A percentile compares a stretch with the other conserved stretches of the same genome.
These are phyloP conservation scores for Stagonosporopsis chrysanthemi DNA, from an alignment of 2,329 filamentous ascomycete species.

Conservation along the genomic window DNA sequence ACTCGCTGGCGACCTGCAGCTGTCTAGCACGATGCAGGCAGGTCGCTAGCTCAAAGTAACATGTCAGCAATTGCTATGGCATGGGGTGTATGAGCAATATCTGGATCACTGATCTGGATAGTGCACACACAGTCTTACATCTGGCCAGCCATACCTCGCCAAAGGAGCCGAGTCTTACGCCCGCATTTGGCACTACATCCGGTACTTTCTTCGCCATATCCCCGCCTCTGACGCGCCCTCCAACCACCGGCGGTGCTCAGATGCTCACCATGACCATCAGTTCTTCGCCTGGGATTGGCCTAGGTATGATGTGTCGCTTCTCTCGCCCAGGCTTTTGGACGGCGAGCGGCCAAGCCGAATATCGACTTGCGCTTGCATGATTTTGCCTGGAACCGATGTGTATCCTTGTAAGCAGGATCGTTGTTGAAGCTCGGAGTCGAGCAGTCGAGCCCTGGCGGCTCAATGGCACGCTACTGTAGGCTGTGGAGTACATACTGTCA, in stretches of 20 bases:
- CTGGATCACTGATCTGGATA: conserved; percentile 29
- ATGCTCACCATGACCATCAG: conserved; percentile 30
- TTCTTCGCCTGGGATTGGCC: conserved; percentile 22
- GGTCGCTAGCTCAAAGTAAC: conserved; percentile 36
- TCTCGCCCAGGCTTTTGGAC: conserved; percentile 25
- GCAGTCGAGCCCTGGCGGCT: conserved; percentile 29
- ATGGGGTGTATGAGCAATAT: conserved; percentile 25
- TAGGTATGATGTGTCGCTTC: conserved; percentile 31
- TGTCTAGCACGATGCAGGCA: conserved; percentile 24
- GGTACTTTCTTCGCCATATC: conserved; percentile 25
- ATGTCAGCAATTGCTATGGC: conserved; percentile 39
- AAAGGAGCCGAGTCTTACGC: conserved; percentile 35
- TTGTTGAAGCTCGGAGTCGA: conserved; percentile 34
- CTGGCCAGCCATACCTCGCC: conserved; percentile 26
- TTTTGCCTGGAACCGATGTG: conserved; percentile 31
- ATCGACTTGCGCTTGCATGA: conserved; percentile 33
- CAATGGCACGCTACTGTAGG: conserved; percentile 31
- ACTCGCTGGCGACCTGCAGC: conserved; percentile 29
- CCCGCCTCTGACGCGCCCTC: conserved; percentile 33
- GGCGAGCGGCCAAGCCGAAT: conserved; percentile 21
- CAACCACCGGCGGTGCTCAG: conserved; percentile 27
- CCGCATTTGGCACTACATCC: conserved; percentile 28
- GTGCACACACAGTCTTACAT: conserved; percentile 22
- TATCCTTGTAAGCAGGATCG: conserved; percentile 37
- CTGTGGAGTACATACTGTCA: conserved; percentile 30